Evolutionary conservation across 2,329 filamentous ascomycete species (phyloP), one percentile per base, ranked within the genome.

Genomic region (Cytospora mali): DNA sequence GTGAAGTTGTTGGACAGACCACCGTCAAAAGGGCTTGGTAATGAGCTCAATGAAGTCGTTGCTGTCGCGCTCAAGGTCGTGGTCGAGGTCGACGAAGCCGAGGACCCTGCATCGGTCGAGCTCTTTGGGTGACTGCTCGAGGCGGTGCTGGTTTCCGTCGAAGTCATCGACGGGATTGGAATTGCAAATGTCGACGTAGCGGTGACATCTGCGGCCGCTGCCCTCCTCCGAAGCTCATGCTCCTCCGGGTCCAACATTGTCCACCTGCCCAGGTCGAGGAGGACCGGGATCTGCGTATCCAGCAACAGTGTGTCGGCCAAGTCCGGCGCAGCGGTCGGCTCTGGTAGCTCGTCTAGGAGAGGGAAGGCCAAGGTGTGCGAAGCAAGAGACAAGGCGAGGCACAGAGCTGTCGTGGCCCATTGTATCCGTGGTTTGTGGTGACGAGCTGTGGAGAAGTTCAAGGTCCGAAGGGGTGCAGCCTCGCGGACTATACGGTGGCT

Each of bases 1-100:
- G 83, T 82, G 75, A 91, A 90, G 68, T 89, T 88, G 66, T 81
- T 81, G 9, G 82, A 81, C 31, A 90, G 74, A 55, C 81, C 84
- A 61, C 83, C 86, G 69, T 93, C 90, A 70, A 92, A 91, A 2
- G 89, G 83, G 13, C 75, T 84, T 0, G 88, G 90, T 49, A 89
- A 75, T 6, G 81, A 76, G 57, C 75, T 77, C 1, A 74, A 33
- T 10, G 68, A 65, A 1, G 65, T 63, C 21, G 68, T 64, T 10
- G 70, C 64, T 0, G 70, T 65, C 1, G 69, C 69, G 23, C 70
- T 73, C 1, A 74, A 69, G 31, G 72, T 71, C 2, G 72, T 62
- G 23, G 68, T 66, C 1, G 74, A 48, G 5, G 64, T 55, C n/a
- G n/a, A n/a, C 18, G 67, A 56, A 2, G 62, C 28, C 18, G 33